phyloP scores from a whole-genome alignment of 208 protist genomes.

The Trypanosoma avium region DNA sequence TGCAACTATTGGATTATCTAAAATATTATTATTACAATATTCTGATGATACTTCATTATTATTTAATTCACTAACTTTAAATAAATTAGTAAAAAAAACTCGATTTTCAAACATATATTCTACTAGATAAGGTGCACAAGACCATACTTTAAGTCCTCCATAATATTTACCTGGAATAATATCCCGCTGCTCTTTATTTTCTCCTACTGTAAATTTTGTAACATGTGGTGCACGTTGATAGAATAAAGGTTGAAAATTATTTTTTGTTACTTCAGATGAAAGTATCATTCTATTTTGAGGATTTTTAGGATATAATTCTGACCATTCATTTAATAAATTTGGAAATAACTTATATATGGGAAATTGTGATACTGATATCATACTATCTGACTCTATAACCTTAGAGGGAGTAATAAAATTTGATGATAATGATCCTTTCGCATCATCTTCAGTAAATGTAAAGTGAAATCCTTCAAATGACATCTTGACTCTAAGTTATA shows the following conservation, averaged over 20 bases:
- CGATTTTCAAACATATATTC: conserved; percentile 37
- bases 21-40: background rate
- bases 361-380: conserved; percentile 20
- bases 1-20: conserved; percentile 30
- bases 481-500: background rate
- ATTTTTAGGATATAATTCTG: background rate
- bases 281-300: conserved; percentile 14
- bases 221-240: conserved; percentile 54
- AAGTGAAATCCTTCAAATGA: conserved; percentile 44
- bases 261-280: background rate
- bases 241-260: background rate
- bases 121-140: conserved; percentile 74
- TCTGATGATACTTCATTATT: conserved; percentile 1
- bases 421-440: background rate
- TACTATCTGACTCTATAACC: background rate
- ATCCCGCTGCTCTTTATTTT: conserved; percentile 45
- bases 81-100: conserved; percentile 24
- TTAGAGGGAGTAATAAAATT: background rate
- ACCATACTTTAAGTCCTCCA: conserved; percentile 90
- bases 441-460: conserved; percentile 23
- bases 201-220: conserved; percentile 29
- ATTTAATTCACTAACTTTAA: background rate
- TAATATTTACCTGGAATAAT: conserved; percentile 88
- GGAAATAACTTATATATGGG: conserved; percentile 6
- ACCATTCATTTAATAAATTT: conserved; percentile 19